Conservation (phyloP, 257 asterid genomes). For the Penstemon newberryi region DNA sequence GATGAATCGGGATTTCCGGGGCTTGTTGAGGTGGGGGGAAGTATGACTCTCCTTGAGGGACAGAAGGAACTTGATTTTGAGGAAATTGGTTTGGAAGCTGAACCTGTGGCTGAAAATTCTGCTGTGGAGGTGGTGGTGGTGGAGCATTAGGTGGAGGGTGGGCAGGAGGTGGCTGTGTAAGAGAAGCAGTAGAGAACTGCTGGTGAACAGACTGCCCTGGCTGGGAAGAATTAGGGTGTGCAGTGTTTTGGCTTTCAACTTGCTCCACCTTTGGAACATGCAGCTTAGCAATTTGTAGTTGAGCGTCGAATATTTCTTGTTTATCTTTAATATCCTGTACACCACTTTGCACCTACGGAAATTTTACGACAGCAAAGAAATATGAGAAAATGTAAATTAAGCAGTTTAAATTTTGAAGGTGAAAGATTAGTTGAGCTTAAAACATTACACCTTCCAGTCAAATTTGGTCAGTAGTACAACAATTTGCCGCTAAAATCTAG, state of each 20-base stretch:
- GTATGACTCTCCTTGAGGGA: conserved; percentile 63
- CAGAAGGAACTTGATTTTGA: conserved; percentile 52
- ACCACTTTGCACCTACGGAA: conserved; percentile 73
- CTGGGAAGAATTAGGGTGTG: conserved; percentile 45
- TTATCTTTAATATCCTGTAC: conserved; percentile 70
- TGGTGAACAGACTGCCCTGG: conserved; percentile 49
- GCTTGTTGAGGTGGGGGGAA: conserved; percentile 56
- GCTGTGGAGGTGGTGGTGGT: conserved; percentile 49
- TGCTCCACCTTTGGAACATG: conserved; percentile 58
- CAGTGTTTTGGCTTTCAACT: conserved; percentile 44
- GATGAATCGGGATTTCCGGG: conserved; percentile 57
- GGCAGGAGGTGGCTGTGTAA: conserved; percentile 43
- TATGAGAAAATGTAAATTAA: background rate
- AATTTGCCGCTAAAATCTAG: conserved; percentile 3
- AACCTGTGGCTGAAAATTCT: conserved; percentile 48
- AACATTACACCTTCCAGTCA: background rate
- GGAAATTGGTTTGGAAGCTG: conserved; percentile 61
- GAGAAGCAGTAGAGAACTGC: conserved; percentile 52
- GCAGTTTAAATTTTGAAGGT: conserved; percentile 6
- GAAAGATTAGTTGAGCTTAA: background rate
- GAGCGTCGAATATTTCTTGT: conserved; percentile 76
- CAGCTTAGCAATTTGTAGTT: conserved; percentile 63
- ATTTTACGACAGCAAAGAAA: conserved; percentile 23
- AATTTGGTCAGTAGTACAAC: background rate
- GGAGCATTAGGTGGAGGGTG: conserved; percentile 55